Conservation (phyloP, 306 rosid species). For the Vigna hirtella region DNA sequence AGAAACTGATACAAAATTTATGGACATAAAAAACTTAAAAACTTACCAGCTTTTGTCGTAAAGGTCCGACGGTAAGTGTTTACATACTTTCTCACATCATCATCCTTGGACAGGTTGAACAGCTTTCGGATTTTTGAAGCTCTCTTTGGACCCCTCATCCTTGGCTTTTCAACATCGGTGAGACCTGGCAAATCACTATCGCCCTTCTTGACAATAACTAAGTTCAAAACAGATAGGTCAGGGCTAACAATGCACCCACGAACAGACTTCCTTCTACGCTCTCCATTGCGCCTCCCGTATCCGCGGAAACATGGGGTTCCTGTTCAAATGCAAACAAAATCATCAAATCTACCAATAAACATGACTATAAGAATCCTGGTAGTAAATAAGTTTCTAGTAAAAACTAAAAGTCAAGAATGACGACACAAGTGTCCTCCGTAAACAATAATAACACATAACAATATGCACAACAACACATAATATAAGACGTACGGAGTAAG, state of each 20-base stretch:
- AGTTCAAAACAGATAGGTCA: constrained; percentile 53
- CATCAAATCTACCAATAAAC: neutral
- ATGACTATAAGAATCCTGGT: neutral
- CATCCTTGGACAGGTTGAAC: constrained; percentile 53
- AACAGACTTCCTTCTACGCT: constrained; percentile 54
- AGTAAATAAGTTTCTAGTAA: neutral
- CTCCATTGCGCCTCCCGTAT: constrained; percentile 53
- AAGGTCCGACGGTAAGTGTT: constrained; percentile 51
- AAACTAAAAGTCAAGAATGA: neutral
- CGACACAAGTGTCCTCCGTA: neutral
- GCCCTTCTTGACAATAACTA: constrained; percentile 55
- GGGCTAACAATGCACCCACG: constrained; percentile 57
- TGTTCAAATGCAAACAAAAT: constrained; percentile 9
- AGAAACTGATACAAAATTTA: too few species aligned
- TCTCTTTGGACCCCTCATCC: constrained; percentile 56
- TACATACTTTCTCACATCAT: constrained; percentile 52
- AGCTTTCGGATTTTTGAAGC: constrained; percentile 52
- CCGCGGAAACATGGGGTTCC: constrained; percentile 57
- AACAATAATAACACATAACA: neutral
- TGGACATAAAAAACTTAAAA: neutral
- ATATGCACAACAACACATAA: neutral
- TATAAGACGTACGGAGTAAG: neutral
- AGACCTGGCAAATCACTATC: constrained; percentile 47
- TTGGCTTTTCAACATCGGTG: constrained; percentile 52
- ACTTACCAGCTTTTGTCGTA: constrained; percentile 46